Evolutionary conservation across 352 stramenopile genomes (phyloP), one percentile per base, ranked within the genome.

Genomic region (Phytophthora palmivora): DNA sequence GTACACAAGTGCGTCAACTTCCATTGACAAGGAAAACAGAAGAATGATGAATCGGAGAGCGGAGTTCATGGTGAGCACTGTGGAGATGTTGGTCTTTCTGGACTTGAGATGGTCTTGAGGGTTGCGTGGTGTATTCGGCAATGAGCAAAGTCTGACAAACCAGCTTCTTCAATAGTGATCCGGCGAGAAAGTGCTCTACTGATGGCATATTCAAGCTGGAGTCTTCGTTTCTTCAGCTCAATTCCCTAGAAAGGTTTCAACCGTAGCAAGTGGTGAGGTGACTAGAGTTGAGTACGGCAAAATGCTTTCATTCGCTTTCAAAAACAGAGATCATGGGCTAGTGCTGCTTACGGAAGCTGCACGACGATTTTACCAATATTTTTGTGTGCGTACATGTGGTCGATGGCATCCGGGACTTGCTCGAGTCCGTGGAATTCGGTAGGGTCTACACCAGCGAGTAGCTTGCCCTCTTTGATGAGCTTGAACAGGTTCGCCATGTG

Each of bases 291-390:
- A 28, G 6, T 28, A 28, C 24, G 24, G 24, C 24, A 28, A 28
- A 28, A 28, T 28, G 24, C 24, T 28, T 28, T 28, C 3, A 28
- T 28, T 28, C 24, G n/a, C n/a, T n/a, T n/a, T n/a, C n/a, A n/a
- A 28, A 28, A 28, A 6, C 24, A 28, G 24, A 28, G 24, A 28
- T 28, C 24, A 28, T 28, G 24, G 6, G 24, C 18, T 28, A 18
- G 26, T 41, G 34, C 34, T 41, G 11, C 49, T 66, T 58, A 69
- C 19, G 61, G 61, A 21, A 92, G 72, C 50, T 85, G 75, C 28
- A 91, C 74, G 18, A 87, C 77, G 59, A 93, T 86, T 66, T 93
- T 93, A 59, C 84, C 84, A 18, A 83, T 87, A 39, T 86, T 87
- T 38, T 87, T 84, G 69, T 83, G 74, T 16, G 61, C 70, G 48